Base-by-base conservation (phyloP, 2,329 filamentous ascomycete species). In the Neonectria punicea region DNA sequence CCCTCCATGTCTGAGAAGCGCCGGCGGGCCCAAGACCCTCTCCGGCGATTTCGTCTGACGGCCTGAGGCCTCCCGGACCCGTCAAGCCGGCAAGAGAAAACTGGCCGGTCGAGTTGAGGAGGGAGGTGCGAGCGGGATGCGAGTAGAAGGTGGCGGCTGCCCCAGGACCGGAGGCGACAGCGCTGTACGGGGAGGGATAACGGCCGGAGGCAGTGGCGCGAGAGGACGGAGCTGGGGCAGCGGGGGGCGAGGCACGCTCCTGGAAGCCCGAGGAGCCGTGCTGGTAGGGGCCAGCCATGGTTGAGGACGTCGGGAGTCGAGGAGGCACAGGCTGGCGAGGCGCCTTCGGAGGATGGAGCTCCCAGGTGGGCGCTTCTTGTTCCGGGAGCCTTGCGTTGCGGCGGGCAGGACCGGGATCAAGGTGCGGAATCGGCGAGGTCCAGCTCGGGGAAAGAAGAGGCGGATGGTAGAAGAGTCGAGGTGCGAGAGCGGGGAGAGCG, bases 21-120 rank as follows among this genome's bases (percentile, higher is more conserved):
- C 65, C 59, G 77, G 75, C 78, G 66, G 76, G 72, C 51, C 74
- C 75, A 43, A 79, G 71, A 30, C 75, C 69, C 39, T 82, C 79
- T 74, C 80, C 79, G 18, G 73, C 74, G 67, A 61, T 56, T 32
- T 49, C 59, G 47, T 70, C 60, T 32, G 49, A 53, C 36, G 54
- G 46, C 49, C 64, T 67, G 25, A 58, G 57, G 46, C 44, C 54
- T 14, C 51, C 56, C n/a, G 50, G 16, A 20, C 43, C 56, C 25
- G 47, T 16, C 6, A 68, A 60, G 36, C 57, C 65, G 2, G 58
- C 66, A 44, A 74, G 63, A 50, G 68, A 63, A 11, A 79, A 67
- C 50, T 79, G 79, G 68, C 82, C 81, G 70, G 79, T 77, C 67
- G 80, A 81, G 77, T 86, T 87, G 68, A 87, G 78, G 36, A 90